Conservation (phyloP, 768 basidiomycete species). For the Porphyrellus cyaneotinctus region DNA sequence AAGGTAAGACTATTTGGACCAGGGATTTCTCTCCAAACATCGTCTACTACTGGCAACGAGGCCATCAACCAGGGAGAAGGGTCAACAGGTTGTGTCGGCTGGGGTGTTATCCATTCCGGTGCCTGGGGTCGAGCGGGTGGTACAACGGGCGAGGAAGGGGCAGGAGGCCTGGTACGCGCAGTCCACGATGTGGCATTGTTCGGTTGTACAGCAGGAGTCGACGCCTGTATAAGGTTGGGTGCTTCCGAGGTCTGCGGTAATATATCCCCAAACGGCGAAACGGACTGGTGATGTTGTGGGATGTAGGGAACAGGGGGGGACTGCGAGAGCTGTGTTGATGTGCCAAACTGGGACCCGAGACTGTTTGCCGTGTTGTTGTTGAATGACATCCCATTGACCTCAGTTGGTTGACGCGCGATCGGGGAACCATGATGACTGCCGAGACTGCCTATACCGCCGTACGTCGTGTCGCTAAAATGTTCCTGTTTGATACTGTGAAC, state of each 20-base stretch:
- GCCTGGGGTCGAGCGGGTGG: constrained; percentile 22
- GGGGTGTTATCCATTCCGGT: constrained; percentile 37
- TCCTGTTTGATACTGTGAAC: constrained; percentile 27
- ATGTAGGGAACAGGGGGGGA: constrained; percentile 20
- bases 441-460: constrained; percentile 22
- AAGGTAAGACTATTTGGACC: constrained; percentile 52
- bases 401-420: constrained; percentile 19
- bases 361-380: constrained; percentile 13
- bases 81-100: constrained; percentile 29
- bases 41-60: constrained; percentile 43
- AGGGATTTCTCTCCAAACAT: constrained; percentile 43
- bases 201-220: constrained; percentile 23
- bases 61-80: constrained; percentile 55
- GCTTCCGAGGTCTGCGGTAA: constrained; percentile 15
- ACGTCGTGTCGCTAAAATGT: constrained; percentile 21
- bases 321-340: constrained; percentile 18
- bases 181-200: constrained; percentile 24
- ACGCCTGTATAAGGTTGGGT: constrained; percentile 17
- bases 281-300: constrained; percentile 19
- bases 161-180: constrained; percentile 12
- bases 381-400: constrained; percentile 25
- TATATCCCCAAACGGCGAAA: constrained; percentile 23
- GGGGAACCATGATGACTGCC: constrained; percentile 22
- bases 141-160: constrained; percentile 17
- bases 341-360: constrained; percentile 20